Percentiles rank a stretch among this genome's conserved stretches.
These are phyloP conservation scores for Hanseniaspora opuntiae DNA, from an alignment of 805 yeast species.

Conservation along the genomic window DNA sequence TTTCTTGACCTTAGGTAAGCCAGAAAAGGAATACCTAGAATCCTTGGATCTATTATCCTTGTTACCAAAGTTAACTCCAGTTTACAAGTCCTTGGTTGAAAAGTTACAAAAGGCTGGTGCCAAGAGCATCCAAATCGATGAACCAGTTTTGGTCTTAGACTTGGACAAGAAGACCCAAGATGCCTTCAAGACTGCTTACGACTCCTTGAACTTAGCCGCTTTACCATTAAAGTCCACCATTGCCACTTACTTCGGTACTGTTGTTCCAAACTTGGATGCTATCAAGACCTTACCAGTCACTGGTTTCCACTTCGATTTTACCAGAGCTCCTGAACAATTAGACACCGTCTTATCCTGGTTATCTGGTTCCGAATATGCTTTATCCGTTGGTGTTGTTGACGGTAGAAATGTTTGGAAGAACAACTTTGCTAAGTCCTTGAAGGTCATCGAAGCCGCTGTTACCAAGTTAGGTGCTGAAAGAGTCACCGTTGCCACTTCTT, in stretches of 20 bases:
- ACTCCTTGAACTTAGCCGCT: constrained; percentile 29
- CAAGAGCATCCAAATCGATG: constrained; percentile 87
- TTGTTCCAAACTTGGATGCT: constrained; percentile 86
- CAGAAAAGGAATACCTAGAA: constrained; percentile 94
- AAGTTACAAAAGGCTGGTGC: constrained; percentile 93
- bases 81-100: constrained; percentile 74
- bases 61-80: constrained; percentile 81
- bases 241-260: constrained; percentile 96
- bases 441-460: constrained; percentile 67
- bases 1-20: constrained; percentile 87
- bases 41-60: constrained; percentile 75
- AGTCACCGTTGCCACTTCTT: constrained; percentile 85
- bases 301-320: constrained; percentile 93
- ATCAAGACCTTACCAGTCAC: constrained; percentile 82
- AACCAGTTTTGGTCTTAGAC: constrained; percentile 91
- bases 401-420: constrained; percentile 99
- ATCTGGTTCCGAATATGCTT: constrained; percentile 42
- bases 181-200: constrained; percentile 79
- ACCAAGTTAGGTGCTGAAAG: constrained; percentile 73
- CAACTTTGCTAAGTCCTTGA: constrained; percentile 78
- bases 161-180: constrained; percentile 70
- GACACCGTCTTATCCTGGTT: constrained; percentile 63
- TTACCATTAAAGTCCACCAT: constrained; percentile 55
- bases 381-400: constrained; percentile 94
- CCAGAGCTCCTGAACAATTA: constrained; percentile 91